Conservation (phyloP, 805 yeast species). For the Citeromyces matritensis region DNA sequence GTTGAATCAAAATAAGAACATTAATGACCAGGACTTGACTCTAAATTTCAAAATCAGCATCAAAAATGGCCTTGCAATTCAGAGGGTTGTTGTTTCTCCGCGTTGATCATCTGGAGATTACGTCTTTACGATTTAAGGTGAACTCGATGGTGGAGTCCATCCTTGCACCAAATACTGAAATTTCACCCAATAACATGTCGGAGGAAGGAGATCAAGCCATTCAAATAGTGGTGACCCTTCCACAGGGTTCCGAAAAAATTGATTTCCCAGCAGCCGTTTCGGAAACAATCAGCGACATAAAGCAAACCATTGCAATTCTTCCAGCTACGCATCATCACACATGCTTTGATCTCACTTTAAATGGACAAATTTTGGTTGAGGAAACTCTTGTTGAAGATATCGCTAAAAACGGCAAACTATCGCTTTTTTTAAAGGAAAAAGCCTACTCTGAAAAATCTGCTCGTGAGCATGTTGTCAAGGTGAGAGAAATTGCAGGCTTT, state of each 20-base stretch:
- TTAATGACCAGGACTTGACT: too few relatives aligned
- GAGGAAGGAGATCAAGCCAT: constrained; percentile 4
- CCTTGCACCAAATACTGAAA: too few relatives aligned
- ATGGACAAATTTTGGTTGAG: constrained; percentile 17
- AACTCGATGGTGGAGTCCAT: too few relatives aligned
- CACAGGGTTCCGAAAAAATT: constrained; percentile 10
- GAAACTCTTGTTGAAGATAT: constrained; percentile 11
- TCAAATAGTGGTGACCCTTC: constrained; percentile 11
- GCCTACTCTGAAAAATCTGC: constrained; percentile 49
- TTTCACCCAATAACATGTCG: too few relatives aligned
- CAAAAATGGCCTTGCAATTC: too few relatives aligned
- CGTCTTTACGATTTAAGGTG: too few relatives aligned
- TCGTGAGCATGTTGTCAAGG: constrained; percentile 43
- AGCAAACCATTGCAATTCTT: constrained; percentile 39
- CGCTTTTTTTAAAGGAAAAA: constrained; percentile 30
- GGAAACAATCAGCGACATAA: constrained; percentile 43
- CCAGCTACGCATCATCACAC: constrained; percentile 47
- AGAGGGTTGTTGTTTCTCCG: too few relatives aligned
- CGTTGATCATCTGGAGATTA: too few relatives aligned
- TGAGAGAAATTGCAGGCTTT: constrained; percentile 47
- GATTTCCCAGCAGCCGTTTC: constrained; percentile 10
- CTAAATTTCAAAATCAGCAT: too few relatives aligned
- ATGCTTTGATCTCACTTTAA: constrained; percentile 30
- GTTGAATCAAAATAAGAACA: too few relatives aligned
- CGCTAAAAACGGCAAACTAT: constrained; percentile 14